phyloP scores from a whole-genome alignment of 495 filamentous ascomycete genomes.

The Lepraria neglecta region DNA sequence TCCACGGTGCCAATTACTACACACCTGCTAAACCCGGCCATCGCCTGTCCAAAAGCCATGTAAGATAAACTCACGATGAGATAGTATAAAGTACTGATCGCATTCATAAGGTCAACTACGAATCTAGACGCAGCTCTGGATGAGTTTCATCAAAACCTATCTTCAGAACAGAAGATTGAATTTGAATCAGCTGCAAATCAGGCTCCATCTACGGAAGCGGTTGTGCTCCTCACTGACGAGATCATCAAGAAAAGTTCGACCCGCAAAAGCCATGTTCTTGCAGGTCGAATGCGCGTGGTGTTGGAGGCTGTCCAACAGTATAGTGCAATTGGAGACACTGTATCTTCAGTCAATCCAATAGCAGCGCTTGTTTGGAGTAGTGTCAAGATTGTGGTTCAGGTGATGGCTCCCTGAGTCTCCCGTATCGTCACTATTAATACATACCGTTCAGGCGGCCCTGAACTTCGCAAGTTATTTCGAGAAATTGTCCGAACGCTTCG shows the following conservation, averaged over 20 bases:
- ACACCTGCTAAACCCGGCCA: neutral
- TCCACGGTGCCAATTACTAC: neutral
- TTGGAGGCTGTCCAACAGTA: neutral
- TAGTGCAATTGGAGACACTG: neutral
- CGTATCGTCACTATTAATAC: neutral
- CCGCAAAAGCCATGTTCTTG: neutral
- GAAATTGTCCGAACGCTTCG: neutral
- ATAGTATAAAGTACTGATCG: neutral
- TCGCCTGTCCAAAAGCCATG: neutral
- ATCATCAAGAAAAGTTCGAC: neutral
- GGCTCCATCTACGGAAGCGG: neutral
- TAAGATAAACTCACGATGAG: neutral
- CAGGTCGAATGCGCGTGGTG: neutral
- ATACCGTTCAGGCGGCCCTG: neutral
- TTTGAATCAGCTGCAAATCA: neutral
- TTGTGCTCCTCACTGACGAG: neutral
- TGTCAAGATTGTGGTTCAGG: neutral
- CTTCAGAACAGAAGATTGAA: conserved; percentile 1
- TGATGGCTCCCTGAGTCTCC: neutral
- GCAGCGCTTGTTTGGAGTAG: neutral
- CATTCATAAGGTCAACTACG: neutral
- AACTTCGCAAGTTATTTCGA: neutral
- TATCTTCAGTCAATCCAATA: neutral
- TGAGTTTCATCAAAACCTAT: neutral
- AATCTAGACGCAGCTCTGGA: neutral